phyloP scores from a whole-genome alignment of 83 land plant species.

The Larix sibirica region DNA sequence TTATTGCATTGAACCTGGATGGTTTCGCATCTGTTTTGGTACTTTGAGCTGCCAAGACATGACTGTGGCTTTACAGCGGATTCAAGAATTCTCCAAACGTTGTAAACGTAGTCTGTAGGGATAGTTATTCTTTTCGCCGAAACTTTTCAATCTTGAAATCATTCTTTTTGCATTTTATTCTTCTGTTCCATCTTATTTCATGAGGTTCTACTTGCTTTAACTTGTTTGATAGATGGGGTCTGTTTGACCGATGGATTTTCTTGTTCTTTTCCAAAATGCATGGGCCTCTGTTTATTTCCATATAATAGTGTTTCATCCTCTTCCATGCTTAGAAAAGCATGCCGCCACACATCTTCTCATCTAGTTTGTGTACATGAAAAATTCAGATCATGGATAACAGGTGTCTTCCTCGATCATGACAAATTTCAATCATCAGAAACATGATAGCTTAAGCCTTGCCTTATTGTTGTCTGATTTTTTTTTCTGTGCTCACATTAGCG shows the following conservation, averaged over 20 bases:
- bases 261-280: background rate
- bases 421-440: too few species aligned
- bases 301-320: background rate
- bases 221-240: background rate
- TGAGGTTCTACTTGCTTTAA: background rate
- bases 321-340: background rate
- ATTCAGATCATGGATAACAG: background rate
- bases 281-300: background rate
- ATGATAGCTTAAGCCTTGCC: too few species aligned
- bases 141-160: background rate
- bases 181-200: background rate
- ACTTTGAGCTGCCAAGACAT: slow-evolving; percentile 59
- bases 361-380: background rate
- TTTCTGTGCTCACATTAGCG: too few species aligned
- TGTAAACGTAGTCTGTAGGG: slow-evolving; percentile 20
- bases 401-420: background rate
- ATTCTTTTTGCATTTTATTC: slow-evolving; percentile 3
- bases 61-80: slow-evolving; percentile 62
- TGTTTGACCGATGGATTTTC: background rate
- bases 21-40: slow-evolving; percentile 87
- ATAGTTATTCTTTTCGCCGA: background rate
- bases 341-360: background rate
- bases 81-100: slow-evolving; percentile 41
- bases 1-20: slow-evolving; percentile 87
- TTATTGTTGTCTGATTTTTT: too few species aligned